These are phyloP conservation scores for Papiliotrema fonsecae DNA, from an alignment of 1,284 basidiomycete species.

Conservation along the genomic window DNA sequence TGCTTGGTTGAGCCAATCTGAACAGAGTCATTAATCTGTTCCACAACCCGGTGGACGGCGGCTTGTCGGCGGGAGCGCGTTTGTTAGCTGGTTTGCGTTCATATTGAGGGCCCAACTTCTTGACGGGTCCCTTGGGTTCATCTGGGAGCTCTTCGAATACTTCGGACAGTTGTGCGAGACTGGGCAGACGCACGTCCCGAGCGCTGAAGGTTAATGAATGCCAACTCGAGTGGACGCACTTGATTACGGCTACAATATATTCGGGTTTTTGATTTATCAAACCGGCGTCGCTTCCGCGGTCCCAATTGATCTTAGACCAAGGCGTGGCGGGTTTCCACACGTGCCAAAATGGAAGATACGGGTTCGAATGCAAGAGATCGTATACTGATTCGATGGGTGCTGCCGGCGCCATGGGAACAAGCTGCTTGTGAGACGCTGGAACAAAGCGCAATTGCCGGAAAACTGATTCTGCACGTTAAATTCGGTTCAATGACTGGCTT, in stretches of 20 bases:
- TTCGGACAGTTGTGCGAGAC: conserved; percentile 33
- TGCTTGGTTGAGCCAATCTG: background rate
- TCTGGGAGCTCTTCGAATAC: conserved; percentile 39
- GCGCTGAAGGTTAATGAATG: conserved; percentile 23
- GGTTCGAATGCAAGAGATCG: conserved; percentile 50
- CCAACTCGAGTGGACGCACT: conserved; percentile 54
- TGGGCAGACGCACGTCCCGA: conserved; percentile 37
- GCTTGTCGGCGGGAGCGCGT: too few relatives aligned
- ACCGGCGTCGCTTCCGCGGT: conserved; percentile 34
- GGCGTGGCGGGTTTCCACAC: conserved; percentile 85
- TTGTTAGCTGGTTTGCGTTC: too few relatives aligned
- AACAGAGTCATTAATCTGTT: too few relatives aligned
- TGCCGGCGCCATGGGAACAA: conserved; percentile 25
- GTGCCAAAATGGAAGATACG: conserved; percentile 82
- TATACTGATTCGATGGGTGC: conserved; percentile 13
- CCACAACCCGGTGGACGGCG: too few relatives aligned
- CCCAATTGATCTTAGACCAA: conserved; percentile 50
- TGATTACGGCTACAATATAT: conserved; percentile 78
- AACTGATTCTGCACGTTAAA: conserved; percentile 55
- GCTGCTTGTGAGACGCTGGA: conserved; percentile 57
- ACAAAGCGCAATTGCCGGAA: conserved; percentile 71
- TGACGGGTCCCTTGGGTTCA: conserved; percentile 30
- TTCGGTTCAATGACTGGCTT: background rate
- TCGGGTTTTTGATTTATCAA: conserved; percentile 67
- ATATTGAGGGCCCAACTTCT: conserved; percentile 43